Evolutionary conservation across 805 yeast genomes (phyloP), one percentile per base, ranked within the genome.

Genomic region (Cyberlindnera mrakii): DNA sequence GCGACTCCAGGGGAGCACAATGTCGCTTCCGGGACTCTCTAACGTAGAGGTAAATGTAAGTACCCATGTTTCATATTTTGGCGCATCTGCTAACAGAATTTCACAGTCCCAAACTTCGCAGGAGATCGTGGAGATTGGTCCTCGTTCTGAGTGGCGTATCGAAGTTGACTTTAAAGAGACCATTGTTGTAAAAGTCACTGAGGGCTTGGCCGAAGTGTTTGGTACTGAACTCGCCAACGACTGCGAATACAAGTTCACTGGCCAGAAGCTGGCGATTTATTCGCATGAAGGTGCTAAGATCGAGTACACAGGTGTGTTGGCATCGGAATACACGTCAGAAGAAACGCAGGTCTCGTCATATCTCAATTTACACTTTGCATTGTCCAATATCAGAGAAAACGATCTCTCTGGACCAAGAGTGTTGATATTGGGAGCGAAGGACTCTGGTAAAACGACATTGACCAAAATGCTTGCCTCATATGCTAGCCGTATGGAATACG

Each of bases 151-250:
- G 64, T 85, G 95, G 93, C 67, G 95, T 41, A 73, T 85, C 49
- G 93, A 85, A 57, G 76, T 85, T 4, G 78, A 74, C 0, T 69
- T 70, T 47, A 71, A 70, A 35, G 67, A 75, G 15, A 64, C 65
- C 16, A 57, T 85, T 32, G 68, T 66, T n/a, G 55, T 85, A 36
- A 76, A 68, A 51, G 69, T 82, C 10, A 45, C 63, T 3, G 65
- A 68, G 3, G 99, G 99, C 4, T 72, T 80, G 3, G 96, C 87
- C 2, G 99, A 93, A 65, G 75, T 89, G 9, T 87, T 84, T 63
- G 99, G 99, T 19, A 87, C 96, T 3, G 99, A 93, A 60, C 73
- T 93, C 19, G 85, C 96, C 3, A 68, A 72, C 35, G 86, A 84
- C 45, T 69, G 73, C 1, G 85, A 79, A 18, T 82, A 79, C 53